phyloP scores from a whole-genome alignment of 1,284 basidiomycete genomes.

The Bondarzewia mesenterica region DNA sequence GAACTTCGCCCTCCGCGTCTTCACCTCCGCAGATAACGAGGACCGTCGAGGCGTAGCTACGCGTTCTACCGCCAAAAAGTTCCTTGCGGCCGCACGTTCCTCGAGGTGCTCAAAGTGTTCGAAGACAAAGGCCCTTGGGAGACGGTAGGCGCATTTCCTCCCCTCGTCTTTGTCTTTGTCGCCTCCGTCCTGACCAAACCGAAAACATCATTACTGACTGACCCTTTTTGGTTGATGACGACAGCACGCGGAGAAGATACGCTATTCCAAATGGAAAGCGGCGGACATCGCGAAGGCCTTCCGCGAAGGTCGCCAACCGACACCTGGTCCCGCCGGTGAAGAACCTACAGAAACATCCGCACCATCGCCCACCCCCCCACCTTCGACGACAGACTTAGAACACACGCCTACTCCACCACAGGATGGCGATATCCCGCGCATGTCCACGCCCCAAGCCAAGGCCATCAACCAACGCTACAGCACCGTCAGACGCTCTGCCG shows the following conservation, averaged over 20 bases:
- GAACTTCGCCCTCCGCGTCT: constrained; percentile 89
- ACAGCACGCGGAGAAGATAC: constrained; percentile 71
- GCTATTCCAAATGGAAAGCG: constrained; percentile 91
- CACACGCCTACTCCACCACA: not conserved
- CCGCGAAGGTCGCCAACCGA: constrained; percentile 75
- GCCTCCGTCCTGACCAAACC: constrained; percentile 25
- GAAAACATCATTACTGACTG: not conserved
- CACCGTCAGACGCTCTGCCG: not conserved
- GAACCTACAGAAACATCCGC: constrained; percentile 20
- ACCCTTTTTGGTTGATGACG: not conserved
- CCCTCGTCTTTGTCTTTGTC: not conserved
- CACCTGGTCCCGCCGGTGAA: constrained; percentile 52
- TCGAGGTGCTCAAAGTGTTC: constrained; percentile 77
- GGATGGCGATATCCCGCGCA: not conserved
- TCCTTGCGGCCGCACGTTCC: constrained; percentile 81
- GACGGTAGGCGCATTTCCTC: constrained; percentile 6
- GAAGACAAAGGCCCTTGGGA: constrained; percentile 25
- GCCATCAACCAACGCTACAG: not conserved
- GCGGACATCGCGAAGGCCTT: constrained; percentile 83
- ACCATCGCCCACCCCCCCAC: not conserved
- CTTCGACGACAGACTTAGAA: not conserved
- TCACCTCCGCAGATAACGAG: constrained; percentile 84
- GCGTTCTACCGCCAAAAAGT: constrained; percentile 82
- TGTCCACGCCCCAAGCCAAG: not conserved
- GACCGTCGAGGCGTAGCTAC: constrained; percentile 74